Conservation (phyloP, 768 basidiomycete genomes). For the Naganishia vaughanmartiniae region DNA sequence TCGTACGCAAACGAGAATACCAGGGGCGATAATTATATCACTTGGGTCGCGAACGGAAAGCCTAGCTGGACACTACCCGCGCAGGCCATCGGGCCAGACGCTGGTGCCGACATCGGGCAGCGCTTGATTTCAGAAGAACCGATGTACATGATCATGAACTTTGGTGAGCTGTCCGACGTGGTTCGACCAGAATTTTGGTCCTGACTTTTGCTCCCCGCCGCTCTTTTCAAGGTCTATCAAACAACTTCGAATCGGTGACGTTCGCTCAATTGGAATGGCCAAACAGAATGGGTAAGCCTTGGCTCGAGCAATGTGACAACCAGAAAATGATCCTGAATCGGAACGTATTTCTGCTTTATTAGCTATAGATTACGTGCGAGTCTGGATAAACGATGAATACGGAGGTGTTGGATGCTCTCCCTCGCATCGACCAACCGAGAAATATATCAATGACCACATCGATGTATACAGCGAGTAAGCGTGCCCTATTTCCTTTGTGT, state of each 20-base stretch:
- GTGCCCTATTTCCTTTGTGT: too few relatives aligned
- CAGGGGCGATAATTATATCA: slow-evolving; percentile 46
- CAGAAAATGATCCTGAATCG: not conserved
- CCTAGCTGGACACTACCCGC: slow-evolving; percentile 59
- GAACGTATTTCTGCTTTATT: not conserved
- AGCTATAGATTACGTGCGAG: slow-evolving; percentile 15
- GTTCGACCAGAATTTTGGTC: not conserved
- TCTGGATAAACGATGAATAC: slow-evolving; percentile 9
- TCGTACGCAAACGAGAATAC: slow-evolving; percentile 48
- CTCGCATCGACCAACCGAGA: slow-evolving; percentile 12
- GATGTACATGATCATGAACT: slow-evolving; percentile 78
- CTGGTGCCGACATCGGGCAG: slow-evolving; percentile 62
- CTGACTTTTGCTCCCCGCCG: not conserved
- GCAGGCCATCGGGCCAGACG: slow-evolving; percentile 64
- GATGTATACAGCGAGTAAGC: slow-evolving; percentile 12
- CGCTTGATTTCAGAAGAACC: slow-evolving; percentile 79
- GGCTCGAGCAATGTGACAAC: not conserved
- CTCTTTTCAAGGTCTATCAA: slow-evolving; percentile 25
- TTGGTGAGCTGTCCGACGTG: slow-evolving; percentile 65
- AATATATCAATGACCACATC: slow-evolving; percentile 21
- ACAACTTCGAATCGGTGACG: slow-evolving; percentile 44
- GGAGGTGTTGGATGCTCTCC: slow-evolving; percentile 14
- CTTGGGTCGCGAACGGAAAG: slow-evolving; percentile 48
- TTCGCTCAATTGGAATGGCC: slow-evolving; percentile 32
- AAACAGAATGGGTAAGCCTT: slow-evolving; percentile 6